These are phyloP conservation scores for Cercis canadensis DNA, from an alignment of 306 rosid species.

Conservation along the genomic window DNA sequence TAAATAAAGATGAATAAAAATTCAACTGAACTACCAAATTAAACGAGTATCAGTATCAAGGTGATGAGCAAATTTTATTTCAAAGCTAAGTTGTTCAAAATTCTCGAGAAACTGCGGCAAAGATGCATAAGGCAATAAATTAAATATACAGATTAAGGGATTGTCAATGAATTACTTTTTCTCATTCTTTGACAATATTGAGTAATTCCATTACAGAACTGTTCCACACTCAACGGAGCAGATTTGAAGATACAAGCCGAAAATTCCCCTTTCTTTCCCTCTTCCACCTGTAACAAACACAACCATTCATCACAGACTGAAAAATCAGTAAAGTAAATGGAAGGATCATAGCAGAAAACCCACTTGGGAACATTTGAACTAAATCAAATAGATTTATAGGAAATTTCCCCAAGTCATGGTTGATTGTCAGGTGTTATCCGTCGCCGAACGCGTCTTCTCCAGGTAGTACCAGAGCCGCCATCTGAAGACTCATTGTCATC, in stretches of 20 bases:
- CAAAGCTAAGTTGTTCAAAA: conserved; percentile 49
- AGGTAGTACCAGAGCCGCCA: conserved; percentile 64
- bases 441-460: conserved; percentile 67
- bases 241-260: conserved; percentile 30
- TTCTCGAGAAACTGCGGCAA: conserved; percentile 38
- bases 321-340: conserved; percentile 8
- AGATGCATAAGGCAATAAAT: conserved; percentile 22
- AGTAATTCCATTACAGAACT: conserved; percentile 37
- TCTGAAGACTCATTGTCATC: conserved; percentile 85
- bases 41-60: background rate
- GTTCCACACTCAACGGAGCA: conserved; percentile 47
- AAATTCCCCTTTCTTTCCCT: conserved; percentile 35
- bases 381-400: conserved; percentile 30
- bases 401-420: conserved; percentile 50
- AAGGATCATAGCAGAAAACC: conserved; percentile 36
- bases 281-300: conserved; percentile 41
- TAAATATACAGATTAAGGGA: conserved; percentile 44
- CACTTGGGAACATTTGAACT: conserved; percentile 46
- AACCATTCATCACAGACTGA: conserved; percentile 24
- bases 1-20: background rate
- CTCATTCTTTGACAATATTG: conserved; percentile 37
- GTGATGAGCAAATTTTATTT: conserved; percentile 27
- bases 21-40: background rate
- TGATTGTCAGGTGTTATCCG: conserved; percentile 70
- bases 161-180: conserved; percentile 43